Base-by-base conservation (phyloP, 768 basidiomycete genomes). In the Filobasidium floriforme region DNA sequence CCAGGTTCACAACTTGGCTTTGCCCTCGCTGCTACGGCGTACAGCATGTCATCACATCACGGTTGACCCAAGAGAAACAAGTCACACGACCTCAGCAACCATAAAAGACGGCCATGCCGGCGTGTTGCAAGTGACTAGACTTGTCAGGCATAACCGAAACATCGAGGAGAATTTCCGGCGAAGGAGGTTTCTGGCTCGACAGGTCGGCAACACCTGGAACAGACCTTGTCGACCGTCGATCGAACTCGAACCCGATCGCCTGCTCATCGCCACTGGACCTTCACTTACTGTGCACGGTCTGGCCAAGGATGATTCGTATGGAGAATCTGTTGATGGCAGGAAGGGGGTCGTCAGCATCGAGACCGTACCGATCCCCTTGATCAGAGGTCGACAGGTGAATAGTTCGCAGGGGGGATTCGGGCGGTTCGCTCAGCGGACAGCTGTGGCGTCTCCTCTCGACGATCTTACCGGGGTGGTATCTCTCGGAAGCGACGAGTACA, bases 381-480 rank as follows among this genome's bases (percentile, higher is more conserved):
- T 57, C 5, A 7, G 59, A 44, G 7, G 49, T 59, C 15, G 41
- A 29, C 28, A 37, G 43, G 24, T n/a, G 59, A 43, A 60, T 41
- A 52, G 41, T 55, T 15, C 63, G 37, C 29, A 44, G 52, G 6
- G 41, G 12, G 11, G 52, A 59, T 44, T 41, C 44, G 26, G 57
- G 24, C 54, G 63, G 15, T 5, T 43, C 26, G 57, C 37, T 24
- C 61, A 44, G n/a, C 43, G 37, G 18, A 24, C 41, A 18, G 57
- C 57, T 32, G 24, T 26, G 1, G 57, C 55, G 51, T 49, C 62
- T 5, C 41, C 59, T 10, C 26, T 63, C 7, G 67, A 68, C 41
- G 67, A 68, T 64, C 49, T 68, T 15, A 68, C 67, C n/a, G 67
- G 67, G 28, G 41, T 68, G 15, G 43, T 63, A 18, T n/a, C 32